Base-by-base conservation (phyloP, 768 basidiomycete genomes). In the Pisolithus marmoratus region DNA sequence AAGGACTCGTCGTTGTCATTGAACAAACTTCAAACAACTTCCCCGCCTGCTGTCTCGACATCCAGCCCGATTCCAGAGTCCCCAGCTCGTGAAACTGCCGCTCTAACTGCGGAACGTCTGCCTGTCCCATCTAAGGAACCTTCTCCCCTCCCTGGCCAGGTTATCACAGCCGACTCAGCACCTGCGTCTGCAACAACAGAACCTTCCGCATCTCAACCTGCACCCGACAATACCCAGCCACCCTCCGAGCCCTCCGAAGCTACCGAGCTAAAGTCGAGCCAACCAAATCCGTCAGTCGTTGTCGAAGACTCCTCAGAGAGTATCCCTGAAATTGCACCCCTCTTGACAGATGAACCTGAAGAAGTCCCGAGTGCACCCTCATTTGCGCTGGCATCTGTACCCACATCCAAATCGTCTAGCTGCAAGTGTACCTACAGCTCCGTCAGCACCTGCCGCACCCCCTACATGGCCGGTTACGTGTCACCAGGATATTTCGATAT, bases 41-140 rank as follows among this genome's bases (percentile, higher is more conserved):
- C 63, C 38, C 63, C 64, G 34, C 65, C 63, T 41, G 52, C 60
- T 12, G 43, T 60, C 24, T 60, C 57, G 26, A 62, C 71, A 12
- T 82, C 84, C 9, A 84, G 82, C 54, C 84, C 87, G 3, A 86
- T 89, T 53, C 73, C 80, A 1, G 87, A 89, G 61, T 86, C 83
- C 2, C 84, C 85, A 27, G 75, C 74, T 8, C 75, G 82, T 24
- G 82, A 84, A 58, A 76, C 72, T 8, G 79, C 74, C 14, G 75
- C 70, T 3, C 54, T 70, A 27, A 65, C 66, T 15, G 60, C 68
- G 8, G 70, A 69, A 29, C 58, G 61, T 8, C 52, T 51, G n/a
- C 57, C 60, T 20, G 51, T 59, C 12, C 50, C 53, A 12, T 55
- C 60, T 22, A 65, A 65, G 36, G 75, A 67, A 0, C 72, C 71